A percentile compares a stretch with the other conserved stretches of the same genome.
These are phyloP conservation scores for Aspergillus amoenus DNA, from an alignment of 2,329 filamentous ascomycete species.

Conservation along the genomic window DNA sequence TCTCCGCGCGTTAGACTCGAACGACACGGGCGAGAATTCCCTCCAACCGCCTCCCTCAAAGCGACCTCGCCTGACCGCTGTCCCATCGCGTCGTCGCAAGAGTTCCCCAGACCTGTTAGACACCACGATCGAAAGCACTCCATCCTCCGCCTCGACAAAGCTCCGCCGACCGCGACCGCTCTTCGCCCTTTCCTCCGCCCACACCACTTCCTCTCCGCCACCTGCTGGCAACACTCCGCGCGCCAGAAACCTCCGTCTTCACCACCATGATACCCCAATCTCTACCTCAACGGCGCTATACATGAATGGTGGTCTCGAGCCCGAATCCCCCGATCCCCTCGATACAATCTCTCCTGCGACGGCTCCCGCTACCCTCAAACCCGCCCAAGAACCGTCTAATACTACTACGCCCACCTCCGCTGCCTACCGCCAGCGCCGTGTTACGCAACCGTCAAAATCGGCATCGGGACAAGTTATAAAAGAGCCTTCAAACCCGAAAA, in stretches of 20 bases:
- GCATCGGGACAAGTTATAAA: background rate
- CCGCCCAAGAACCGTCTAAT: background rate
- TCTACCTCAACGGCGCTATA: slow-evolving; percentile 18
- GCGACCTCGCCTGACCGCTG: slow-evolving; percentile 24
- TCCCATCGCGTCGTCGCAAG: slow-evolving; percentile 23
- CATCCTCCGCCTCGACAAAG: slow-evolving; percentile 14
- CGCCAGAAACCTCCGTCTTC: slow-evolving; percentile 18
- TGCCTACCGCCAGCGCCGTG: slow-evolving; percentile 7
- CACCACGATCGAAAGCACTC: slow-evolving; percentile 22
- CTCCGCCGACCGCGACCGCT: slow-evolving; percentile 18
- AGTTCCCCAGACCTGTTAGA: slow-evolving; percentile 37
- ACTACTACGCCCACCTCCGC: slow-evolving; percentile 12
- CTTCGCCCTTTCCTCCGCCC: slow-evolving; percentile 11
- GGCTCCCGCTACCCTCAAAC: slow-evolving; percentile 5
- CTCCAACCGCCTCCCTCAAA: slow-evolving; percentile 25
- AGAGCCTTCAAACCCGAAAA: slow-evolving; percentile 1
- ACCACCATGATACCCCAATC: slow-evolving; percentile 17
- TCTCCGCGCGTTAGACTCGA: slow-evolving; percentile 30
- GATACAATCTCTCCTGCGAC: slow-evolving; percentile 24
- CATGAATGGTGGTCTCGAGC: slow-evolving; percentile 24
- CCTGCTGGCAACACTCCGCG: slow-evolving; percentile 16
- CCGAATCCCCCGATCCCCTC: slow-evolving; percentile 30
- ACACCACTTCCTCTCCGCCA: slow-evolving; percentile 15
- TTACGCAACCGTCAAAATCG: background rate
- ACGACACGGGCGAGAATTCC: slow-evolving; percentile 17